phyloP scores from a whole-genome alignment of 2,329 filamentous ascomycete species.

The Canariomyces notabilis region DNA sequence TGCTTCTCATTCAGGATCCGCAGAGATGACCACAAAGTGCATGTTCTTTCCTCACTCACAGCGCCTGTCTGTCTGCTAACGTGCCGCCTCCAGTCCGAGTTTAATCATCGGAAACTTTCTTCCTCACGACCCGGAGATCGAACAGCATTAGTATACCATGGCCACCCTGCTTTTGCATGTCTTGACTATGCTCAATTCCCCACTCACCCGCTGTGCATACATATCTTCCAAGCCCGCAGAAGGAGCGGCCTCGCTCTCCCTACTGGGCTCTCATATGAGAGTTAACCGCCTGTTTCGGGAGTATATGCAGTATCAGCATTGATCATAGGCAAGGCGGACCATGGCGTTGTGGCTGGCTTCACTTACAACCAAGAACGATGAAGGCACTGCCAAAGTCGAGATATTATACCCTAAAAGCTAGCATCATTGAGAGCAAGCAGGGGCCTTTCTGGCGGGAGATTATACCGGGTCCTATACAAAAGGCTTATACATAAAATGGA shows the following conservation, averaged over 20 bases:
- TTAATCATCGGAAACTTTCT: conserved; percentile 96
- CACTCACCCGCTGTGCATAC: background rate
- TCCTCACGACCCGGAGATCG: conserved; percentile 63
- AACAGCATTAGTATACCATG: conserved; percentile 1
- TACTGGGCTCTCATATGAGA: too few species aligned
- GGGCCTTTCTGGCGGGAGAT: background rate
- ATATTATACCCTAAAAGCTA: background rate
- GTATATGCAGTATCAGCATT: too few species aligned
- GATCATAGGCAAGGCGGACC: background rate
- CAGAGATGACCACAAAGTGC: conserved; percentile 95
- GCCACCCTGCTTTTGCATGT: background rate
- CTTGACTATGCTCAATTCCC: too few species aligned
- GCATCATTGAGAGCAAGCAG: background rate
- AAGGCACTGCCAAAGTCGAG: background rate
- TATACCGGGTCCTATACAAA: background rate
- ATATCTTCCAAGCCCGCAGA: too few species aligned
- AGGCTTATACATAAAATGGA: too few species aligned
- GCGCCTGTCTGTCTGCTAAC: conserved; percentile 18
- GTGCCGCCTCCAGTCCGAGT: conserved; percentile 67
- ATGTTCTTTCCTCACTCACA: conserved; percentile 37
- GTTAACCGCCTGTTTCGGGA: too few species aligned
- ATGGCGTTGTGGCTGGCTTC: background rate
- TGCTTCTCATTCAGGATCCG: conserved; percentile 98
- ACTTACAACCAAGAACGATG: background rate
- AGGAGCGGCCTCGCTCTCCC: too few species aligned